phyloP scores from a whole-genome alignment of 2,329 filamentous ascomycete species.

The Neonectria punicea region DNA sequence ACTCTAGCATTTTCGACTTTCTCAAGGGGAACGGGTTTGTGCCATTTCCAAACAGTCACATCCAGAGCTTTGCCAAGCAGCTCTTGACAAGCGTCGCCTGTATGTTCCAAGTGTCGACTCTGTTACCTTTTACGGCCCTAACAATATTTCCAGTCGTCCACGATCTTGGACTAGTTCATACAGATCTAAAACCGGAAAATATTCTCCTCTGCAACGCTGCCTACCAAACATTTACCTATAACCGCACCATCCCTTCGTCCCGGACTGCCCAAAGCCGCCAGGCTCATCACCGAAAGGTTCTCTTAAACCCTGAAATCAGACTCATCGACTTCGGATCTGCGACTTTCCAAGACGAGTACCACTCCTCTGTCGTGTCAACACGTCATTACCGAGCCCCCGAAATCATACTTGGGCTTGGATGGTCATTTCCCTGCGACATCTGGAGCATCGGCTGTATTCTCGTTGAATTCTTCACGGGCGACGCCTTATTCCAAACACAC shows the following conservation, averaged over 20 bases:
- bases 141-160: conserved; percentile 75
- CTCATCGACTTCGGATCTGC: conserved; percentile 78
- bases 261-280: conserved; percentile 68
- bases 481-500: conserved; percentile 77
- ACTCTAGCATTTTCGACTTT: conserved; percentile 98
- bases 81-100: conserved; percentile 96
- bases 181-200: conserved; percentile 78
- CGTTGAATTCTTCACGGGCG: conserved; percentile 77
- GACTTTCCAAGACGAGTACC: conserved; percentile 78
- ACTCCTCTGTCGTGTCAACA: conserved; percentile 76
- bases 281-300: conserved; percentile 70
- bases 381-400: conserved; percentile 76
- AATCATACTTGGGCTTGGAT: conserved; percentile 75
- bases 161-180: conserved; percentile 97
- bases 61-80: conserved; percentile 95
- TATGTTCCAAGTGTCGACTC: conserved; percentile 62
- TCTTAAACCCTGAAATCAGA: conserved; percentile 75
- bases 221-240: conserved; percentile 78
- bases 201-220: conserved; percentile 72
- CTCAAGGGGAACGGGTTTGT: conserved; percentile 95
- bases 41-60: conserved; percentile 97
- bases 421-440: conserved; percentile 78
- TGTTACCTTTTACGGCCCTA: neutral
- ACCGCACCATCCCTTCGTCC: conserved; percentile 74
- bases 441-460: conserved; percentile 80